Conservation (phyloP, 306 rosid species). For the Cucumis sativus region DNA sequence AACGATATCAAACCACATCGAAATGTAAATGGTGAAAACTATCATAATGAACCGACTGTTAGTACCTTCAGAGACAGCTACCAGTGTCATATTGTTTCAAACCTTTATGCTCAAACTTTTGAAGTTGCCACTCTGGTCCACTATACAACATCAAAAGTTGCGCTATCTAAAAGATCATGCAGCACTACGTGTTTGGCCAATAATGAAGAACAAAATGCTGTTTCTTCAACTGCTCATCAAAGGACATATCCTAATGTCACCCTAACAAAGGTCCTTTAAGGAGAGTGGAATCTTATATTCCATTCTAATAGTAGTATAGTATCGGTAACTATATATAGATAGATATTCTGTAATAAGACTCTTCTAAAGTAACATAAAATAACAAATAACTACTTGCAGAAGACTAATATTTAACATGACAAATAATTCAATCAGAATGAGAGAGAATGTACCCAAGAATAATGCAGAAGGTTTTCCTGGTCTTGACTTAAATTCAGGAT, state of each 20-base stretch:
- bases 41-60: background rate
- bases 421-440: background rate
- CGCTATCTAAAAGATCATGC: background rate
- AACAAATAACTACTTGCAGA: background rate
- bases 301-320: background rate
- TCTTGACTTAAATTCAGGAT: constrained; percentile 89
- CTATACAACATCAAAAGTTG: background rate
- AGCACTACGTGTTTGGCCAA: background rate
- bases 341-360: background rate
- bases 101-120: background rate
- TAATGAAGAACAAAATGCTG: background rate
- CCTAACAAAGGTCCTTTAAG: background rate
- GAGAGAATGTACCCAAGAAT: constrained; percentile 48
- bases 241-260: background rate
- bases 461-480: constrained; percentile 76
- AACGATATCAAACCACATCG: too few species aligned
- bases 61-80: background rate
- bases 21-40: too few species aligned
- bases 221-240: background rate
- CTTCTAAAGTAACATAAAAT: background rate
- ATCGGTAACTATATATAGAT: background rate
- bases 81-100: background rate
- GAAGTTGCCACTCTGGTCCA: background rate
- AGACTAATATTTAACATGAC: background rate
- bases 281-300: background rate